These are phyloP conservation scores for Taphrina flavorubra DNA, from an alignment of 1,139 yeast genomes.

Conservation along the genomic window DNA sequence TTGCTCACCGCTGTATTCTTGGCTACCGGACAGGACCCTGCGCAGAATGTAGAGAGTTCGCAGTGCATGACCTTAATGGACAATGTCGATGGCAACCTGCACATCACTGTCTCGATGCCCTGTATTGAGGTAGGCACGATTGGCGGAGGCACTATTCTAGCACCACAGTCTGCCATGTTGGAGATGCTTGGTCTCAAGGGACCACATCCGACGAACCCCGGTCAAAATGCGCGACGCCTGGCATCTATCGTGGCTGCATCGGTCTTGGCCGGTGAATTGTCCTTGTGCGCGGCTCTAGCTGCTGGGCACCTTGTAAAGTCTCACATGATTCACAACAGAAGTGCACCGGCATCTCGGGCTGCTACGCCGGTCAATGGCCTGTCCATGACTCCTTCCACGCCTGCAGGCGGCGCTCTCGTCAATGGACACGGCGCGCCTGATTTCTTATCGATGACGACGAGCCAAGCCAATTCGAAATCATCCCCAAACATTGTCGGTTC, in stretches of 20 bases:
- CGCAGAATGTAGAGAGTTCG: slow-evolving; percentile 83
- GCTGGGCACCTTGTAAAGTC: slow-evolving; percentile 98
- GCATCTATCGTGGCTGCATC: slow-evolving; percentile 95
- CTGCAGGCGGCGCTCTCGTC: not conserved
- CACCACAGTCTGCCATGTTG: slow-evolving; percentile 95
- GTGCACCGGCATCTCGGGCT: slow-evolving; percentile 30
- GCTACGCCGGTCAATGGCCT: slow-evolving; percentile 33
- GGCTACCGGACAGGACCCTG: slow-evolving; percentile 81
- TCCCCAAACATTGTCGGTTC: slow-evolving; percentile 30
- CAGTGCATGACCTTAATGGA: slow-evolving; percentile 96
- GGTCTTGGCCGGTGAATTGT: slow-evolving; percentile 94
- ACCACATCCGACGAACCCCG: slow-evolving; percentile 92
- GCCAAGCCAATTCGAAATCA: slow-evolving; percentile 10
- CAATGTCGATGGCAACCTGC: slow-evolving; percentile 76
- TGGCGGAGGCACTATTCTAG: slow-evolving; percentile 98
- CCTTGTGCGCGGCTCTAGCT: slow-evolving; percentile 91
- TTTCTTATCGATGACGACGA: slow-evolving; percentile 25
- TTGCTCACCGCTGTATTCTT: slow-evolving; percentile 89
- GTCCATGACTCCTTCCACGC: slow-evolving; percentile 9
- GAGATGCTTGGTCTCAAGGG: slow-evolving; percentile 94
- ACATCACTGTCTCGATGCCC: slow-evolving; percentile 96
- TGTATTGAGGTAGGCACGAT: slow-evolving; percentile 98
- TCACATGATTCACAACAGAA: slow-evolving; percentile 93
- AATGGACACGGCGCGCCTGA: slow-evolving; percentile 4
- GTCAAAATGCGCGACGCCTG: slow-evolving; percentile 90